Evolutionary conservation across 176 grass and related monocot species (phyloP).

Genomic region (Eragrostis curvula): DNA sequence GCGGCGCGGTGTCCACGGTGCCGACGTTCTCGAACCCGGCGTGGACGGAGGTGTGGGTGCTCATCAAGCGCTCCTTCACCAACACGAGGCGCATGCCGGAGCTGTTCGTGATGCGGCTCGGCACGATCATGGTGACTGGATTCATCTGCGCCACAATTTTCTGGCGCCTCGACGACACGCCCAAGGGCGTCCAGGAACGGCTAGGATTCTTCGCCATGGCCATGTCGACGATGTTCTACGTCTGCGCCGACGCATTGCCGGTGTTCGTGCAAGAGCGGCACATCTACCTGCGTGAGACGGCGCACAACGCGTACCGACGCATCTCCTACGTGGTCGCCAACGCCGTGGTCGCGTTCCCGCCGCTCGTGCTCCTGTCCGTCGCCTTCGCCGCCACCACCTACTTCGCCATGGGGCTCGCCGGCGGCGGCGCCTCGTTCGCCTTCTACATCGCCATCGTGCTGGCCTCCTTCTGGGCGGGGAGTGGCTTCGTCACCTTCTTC

Average conservation of each 20-base stretch:
- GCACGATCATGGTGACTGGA: slow-evolving; percentile 66
- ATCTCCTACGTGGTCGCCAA: too few relatives aligned
- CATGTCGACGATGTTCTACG: slow-evolving; percentile 97
- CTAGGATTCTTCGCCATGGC: slow-evolving; percentile 86
- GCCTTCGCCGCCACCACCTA: too few relatives aligned
- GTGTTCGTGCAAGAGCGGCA: slow-evolving; percentile 93
- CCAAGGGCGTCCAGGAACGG: slow-evolving; percentile 77
- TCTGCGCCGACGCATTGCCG: slow-evolving; percentile 84
- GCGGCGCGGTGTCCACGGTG: slow-evolving; percentile 20
- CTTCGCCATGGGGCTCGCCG: too few relatives aligned
- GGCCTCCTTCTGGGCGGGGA: slow-evolving; percentile 77
- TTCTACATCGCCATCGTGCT: background rate
- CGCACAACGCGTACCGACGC: slow-evolving; percentile 57
- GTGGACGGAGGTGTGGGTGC: slow-evolving; percentile 71
- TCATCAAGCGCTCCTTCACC: slow-evolving; percentile 72
- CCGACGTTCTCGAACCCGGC: slow-evolving; percentile 77
- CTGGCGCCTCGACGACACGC: slow-evolving; percentile 75
- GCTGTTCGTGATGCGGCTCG: slow-evolving; percentile 74
- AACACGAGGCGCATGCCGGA: slow-evolving; percentile 93
- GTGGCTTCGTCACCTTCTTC: slow-evolving; percentile 89
- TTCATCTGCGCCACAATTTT: slow-evolving; percentile 93
- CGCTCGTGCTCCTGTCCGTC: too few relatives aligned
- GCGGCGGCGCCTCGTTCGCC: too few relatives aligned
- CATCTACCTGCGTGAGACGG: slow-evolving; percentile 88
- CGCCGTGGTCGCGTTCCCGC: too few relatives aligned